phyloP scores from a whole-genome alignment of 2,329 filamentous ascomycete species.

The Fusarium heterosporum region DNA sequence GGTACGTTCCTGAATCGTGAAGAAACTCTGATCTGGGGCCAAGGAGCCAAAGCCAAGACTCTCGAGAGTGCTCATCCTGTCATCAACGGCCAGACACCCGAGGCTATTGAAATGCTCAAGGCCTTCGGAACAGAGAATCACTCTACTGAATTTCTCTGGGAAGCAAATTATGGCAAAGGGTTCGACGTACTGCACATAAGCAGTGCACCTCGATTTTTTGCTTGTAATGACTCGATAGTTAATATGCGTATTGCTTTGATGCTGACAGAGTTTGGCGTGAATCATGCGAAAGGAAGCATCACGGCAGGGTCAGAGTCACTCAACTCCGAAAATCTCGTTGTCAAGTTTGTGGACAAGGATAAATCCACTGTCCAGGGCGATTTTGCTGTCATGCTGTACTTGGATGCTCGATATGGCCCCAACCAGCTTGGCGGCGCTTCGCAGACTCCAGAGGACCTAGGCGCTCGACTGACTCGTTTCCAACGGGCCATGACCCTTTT shows the following conservation, averaged over 20 bases:
- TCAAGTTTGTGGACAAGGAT: conserved; percentile 69
- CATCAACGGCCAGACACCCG: conserved; percentile 74
- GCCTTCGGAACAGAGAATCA: conserved; percentile 92
- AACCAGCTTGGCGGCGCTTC: conserved; percentile 45
- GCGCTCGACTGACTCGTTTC: conserved; percentile 56
- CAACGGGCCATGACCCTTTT: conserved; percentile 54
- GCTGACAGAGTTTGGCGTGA: conserved; percentile 61
- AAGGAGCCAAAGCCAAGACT: conserved; percentile 81
- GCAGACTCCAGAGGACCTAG: conserved; percentile 49
- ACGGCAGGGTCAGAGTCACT: conserved; percentile 34
- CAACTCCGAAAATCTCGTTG: conserved; percentile 29
- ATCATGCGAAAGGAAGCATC: conserved; percentile 60
- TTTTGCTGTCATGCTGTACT: conserved; percentile 67
- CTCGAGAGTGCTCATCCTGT: conserved; percentile 70
- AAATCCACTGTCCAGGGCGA: conserved; percentile 63
- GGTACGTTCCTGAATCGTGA: conserved; percentile 81
- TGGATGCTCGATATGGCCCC: conserved; percentile 65
- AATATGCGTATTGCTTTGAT: conserved; percentile 65
- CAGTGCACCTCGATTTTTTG: conserved; percentile 62
- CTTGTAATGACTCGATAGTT: conserved; percentile 59
- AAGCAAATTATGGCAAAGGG: conserved; percentile 77
- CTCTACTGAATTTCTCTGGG: conserved; percentile 78
- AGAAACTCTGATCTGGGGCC: conserved; percentile 85
- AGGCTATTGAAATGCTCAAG: conserved; percentile 75
- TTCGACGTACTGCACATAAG: conserved; percentile 84